Percentiles rank a stretch among this genome's conserved stretches.
phyloP scores from a whole-genome alignment of 2,329 filamentous ascomycete species.

The Aspergillus transmontanensis region DNA sequence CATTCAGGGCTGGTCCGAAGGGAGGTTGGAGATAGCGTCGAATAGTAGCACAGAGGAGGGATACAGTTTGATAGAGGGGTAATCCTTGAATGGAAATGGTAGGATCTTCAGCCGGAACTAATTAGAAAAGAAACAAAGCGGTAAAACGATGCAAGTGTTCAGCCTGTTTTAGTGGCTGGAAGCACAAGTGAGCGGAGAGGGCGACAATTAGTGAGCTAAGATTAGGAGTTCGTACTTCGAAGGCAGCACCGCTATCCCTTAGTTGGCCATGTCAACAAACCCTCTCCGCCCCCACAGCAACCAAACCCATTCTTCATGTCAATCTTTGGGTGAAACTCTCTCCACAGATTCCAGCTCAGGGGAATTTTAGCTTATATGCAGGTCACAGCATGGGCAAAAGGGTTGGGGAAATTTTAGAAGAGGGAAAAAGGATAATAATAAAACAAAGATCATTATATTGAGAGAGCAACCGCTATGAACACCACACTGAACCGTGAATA shows the following conservation, averaged over 20 bases:
- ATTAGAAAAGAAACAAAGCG: conserved; percentile 8
- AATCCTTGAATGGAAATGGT: conserved; percentile 18
- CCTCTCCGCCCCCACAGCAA: conserved; percentile 27
- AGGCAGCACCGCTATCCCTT: conserved; percentile 5
- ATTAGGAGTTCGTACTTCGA: conserved; percentile 1
- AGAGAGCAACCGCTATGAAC: background rate
- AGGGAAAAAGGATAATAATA: background rate
- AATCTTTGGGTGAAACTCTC: background rate
- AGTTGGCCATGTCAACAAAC: conserved; percentile 24
- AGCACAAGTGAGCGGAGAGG: conserved; percentile 1
- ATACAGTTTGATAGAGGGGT: conserved; percentile 12
- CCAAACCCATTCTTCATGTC: conserved; percentile 7
- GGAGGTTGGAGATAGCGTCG: background rate
- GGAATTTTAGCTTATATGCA: background rate
- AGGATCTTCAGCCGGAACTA: conserved; percentile 22
- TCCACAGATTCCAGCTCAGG: background rate
- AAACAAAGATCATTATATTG: background rate
- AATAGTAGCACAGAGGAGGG: conserved; percentile 3
- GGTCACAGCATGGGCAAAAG: background rate
- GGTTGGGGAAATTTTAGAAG: background rate
- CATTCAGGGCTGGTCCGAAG: conserved; percentile 32
- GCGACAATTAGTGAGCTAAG: conserved; percentile 2
- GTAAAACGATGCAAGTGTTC: background rate
- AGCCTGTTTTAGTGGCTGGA: conserved; percentile 1
- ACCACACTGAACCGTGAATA: background rate